phyloP scores from a whole-genome alignment of 1,284 basidiomycete genomes.

The Violaceomyces palustris region DNA sequence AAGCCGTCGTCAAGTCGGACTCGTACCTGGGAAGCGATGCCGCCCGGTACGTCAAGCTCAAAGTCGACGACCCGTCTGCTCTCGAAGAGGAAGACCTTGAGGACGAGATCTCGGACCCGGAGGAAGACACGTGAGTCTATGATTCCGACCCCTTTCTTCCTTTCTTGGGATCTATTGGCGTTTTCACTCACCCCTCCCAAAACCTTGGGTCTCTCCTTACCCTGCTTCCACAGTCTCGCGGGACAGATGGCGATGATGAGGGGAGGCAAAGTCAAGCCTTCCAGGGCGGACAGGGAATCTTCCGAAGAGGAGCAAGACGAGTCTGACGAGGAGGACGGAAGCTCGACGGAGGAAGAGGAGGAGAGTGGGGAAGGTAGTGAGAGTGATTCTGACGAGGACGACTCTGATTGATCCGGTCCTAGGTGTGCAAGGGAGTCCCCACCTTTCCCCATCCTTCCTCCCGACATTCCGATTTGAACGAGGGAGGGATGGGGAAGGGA shows the following conservation, averaged over 20 bases:
- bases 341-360: conserved; percentile 8
- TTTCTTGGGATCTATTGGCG: conserved; percentile 60
- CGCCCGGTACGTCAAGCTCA: conserved; percentile 50
- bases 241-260: conserved; percentile 98
- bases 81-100: conserved; percentile 41
- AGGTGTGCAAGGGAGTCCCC: too few relatives aligned
- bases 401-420: too few relatives aligned
- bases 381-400: conserved; percentile 12
- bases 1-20: conserved; percentile 77
- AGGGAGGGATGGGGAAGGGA: too few relatives aligned
- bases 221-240: conserved; percentile 85
- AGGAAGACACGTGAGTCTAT: too few relatives aligned
- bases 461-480: too few relatives aligned
- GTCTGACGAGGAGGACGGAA: conserved; percentile 46
- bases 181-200: background rate
- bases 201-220: conserved; percentile 53
- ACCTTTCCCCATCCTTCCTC: too few relatives aligned
- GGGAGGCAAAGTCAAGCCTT: conserved; percentile 73
- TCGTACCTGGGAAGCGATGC: conserved; percentile 77
- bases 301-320: conserved; percentile 57
- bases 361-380: conserved; percentile 11
- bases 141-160: conserved; percentile 6
- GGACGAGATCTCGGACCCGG: conserved; percentile 51
- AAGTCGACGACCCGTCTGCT: conserved; percentile 66
- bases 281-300: conserved; percentile 53